Evolutionary conservation across 2,329 filamentous ascomycete genomes (phyloP).

Genomic region (Fusarium bulbicola): DNA sequence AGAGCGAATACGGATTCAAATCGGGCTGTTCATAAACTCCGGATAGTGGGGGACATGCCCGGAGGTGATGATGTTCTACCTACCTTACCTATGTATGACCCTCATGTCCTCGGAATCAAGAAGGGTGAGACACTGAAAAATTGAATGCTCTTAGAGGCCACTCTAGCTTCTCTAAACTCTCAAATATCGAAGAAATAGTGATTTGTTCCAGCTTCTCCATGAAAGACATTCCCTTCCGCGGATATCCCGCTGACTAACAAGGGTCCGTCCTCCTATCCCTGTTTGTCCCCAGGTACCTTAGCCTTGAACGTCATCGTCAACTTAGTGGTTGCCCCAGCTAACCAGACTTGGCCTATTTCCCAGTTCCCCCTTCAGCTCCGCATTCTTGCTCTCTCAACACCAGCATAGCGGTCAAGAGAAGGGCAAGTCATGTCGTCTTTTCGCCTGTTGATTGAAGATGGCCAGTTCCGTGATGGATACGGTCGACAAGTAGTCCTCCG

Average conservation of each 20-base stretch:
- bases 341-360: slow-evolving; percentile 21
- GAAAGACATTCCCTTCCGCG: not conserved
- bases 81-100: not conserved
- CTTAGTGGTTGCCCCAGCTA: slow-evolving; percentile 16
- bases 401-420: slow-evolving; percentile 5
- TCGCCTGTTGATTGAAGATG: slow-evolving; percentile 84
- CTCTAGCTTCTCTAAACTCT: not conserved
- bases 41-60: slow-evolving; percentile 22
- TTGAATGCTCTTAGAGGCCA: not conserved
- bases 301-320: slow-evolving; percentile 39
- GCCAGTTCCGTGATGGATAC: slow-evolving; percentile 81
- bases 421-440: slow-evolving; percentile 71
- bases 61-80: slow-evolving; percentile 1
- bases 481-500: slow-evolving; percentile 88
- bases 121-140: not conserved
- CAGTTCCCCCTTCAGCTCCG: slow-evolving; percentile 20
- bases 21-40: slow-evolving; percentile 26
- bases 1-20: slow-evolving; percentile 22
- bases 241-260: slow-evolving; percentile 34
- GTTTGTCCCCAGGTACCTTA: slow-evolving; percentile 1
- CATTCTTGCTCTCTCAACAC: slow-evolving; percentile 8
- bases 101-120: slow-evolving; percentile 20
- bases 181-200: not conserved
- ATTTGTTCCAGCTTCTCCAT: not conserved
- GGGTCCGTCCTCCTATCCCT: slow-evolving; percentile 6